Base-by-base conservation (phyloP, 768 basidiomycete genomes). In the Phlegmacium glaucopus region DNA sequence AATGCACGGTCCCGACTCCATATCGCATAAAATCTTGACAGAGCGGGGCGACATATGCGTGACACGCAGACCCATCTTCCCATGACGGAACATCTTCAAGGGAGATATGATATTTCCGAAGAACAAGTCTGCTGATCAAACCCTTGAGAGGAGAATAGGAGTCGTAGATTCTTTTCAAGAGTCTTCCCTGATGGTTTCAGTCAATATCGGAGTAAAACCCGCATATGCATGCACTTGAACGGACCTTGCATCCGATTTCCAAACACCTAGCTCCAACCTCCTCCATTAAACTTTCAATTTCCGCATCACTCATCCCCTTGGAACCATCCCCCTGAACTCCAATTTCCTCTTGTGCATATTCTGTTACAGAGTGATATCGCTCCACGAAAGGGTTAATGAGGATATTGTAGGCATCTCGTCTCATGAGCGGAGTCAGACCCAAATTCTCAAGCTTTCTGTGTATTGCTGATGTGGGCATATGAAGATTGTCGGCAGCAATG, bases 361-460 rank as follows among this genome's bases (percentile, higher is more conserved):
- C 72, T 39, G 83, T 57, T 15, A 85, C 61, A 36, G 71, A 61
- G 39, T 65, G 54, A 57, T 74, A 77, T 45, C 77, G 73, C 56
- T 87, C 85, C 36, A 85, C 75, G 58, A 87, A 89, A 22, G 85
- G 83, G 60, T 80, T 87, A 44, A 79, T 60, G 45, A 90, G 72
- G 39, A 89, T 67, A 58, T 82, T 77, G 42, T 75, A 70, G 32
- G 84, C 68, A 65, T 89, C 87, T 46, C 72, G 68, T 50, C 66
- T 68, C 36, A 77, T 79, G 42, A 89, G 46, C 9, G 83, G 85
- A 1, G 67, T 66, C 17, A 90, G 62, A 22, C 72, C 72, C 26
- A 86, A 64, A 11, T 68, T 60, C 44, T 85, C 80, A 41, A 89
- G 67, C 53, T 79, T 80, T 35, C 67, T 61, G 42, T 72, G 72